Base-by-base conservation (phyloP, 1,284 basidiomycete genomes). In the Boletus smithii region DNA sequence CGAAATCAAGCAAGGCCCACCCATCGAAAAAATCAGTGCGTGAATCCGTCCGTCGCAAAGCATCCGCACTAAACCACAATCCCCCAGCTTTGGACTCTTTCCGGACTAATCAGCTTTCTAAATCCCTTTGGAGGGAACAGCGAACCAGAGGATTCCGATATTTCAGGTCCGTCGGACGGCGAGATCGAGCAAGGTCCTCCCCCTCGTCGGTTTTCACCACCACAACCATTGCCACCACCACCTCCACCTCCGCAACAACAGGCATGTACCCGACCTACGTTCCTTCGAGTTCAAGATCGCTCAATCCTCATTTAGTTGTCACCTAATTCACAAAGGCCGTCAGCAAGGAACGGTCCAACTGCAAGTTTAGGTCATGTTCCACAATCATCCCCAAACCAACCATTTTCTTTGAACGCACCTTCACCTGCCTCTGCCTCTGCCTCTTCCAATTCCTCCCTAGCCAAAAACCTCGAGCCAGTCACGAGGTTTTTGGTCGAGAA, bases 11-110 rank as follows among this genome's bases (percentile, higher is more conserved):
- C 46, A 54, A 40, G 11, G 38, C 7, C 27, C 50, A 41, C 6
- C 33, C 48, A 17, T 40, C 51, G n/a, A 75, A 73, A 65, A 76
- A 76, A 73, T 71, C 74, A 23, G 77, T 78, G 49, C 45, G 69
- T 62, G 9, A 37, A 35, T 29, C 9, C 20, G 8, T 26, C 8
- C 9, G 8, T 27, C 17, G 34, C 18, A 7, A 16, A 13, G 0
- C 2, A 2, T 9, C 23, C 8, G 8, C 32, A 16, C 29, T 46
- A 13, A 51, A 42, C 34, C 39, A 11, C 8, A 35, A 31, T n/a
- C 11, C 41, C 20, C 20, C 44, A 81, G 79, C 60, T 67, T n/a
- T 82, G 80, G 79, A 74, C 72, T 46, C 59, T 82, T 47, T 66
- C 72, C 8, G 67, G 69, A 13, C 54, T 81, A 11, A 55, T 81